Evolutionary conservation across 257 asterid species (phyloP), one percentile per base, ranked within the genome.

Genomic region (Ajuga chamaepitys): DNA sequence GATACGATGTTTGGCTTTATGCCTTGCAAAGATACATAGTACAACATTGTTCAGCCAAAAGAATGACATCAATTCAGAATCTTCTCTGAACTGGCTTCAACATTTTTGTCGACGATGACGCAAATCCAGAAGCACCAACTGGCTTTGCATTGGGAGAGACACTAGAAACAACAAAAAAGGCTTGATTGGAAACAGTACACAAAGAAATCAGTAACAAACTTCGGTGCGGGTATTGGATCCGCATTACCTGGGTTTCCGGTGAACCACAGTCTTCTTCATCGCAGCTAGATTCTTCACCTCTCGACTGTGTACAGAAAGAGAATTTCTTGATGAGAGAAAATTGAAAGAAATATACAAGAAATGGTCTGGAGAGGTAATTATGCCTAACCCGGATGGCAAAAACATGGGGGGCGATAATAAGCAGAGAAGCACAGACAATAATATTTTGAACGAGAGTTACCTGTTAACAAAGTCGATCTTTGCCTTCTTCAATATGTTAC

Each of bases 401-500:
- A 42, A 34, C 8, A 30, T 14, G 34, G 58, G 6, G 70, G 6
- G 4, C 35, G 40, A 32, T n/a, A 42, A 70, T 30, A 40, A 25
- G 9, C 1, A 12, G 38, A 62, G 57, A 20, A 46, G 20, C 46
- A 34, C 32, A 28, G 13, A 25, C 20, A 14, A 25, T 16, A 25
- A 37, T 44, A 21, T 26, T 70, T 50, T 7, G 50, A 18, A 67
- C 34, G 42, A 20, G 51, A 63, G 44, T 71, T 70, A 88, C 97
- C 99, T 83, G 81, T 83, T 94, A 58, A 86, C 26, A 67, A 79
- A 94, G 18, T 94, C 98, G 16, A 77, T 38, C 83, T 86, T 94
- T 62, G 99, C 87, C 82, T 94, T 94, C 91, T 88, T 94, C 97
- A 93, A 74, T 74, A 94, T 70, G 74, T 68, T 68, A 67, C 95